Evolutionary conservation across 2,329 filamentous ascomycete genomes (phyloP), one percentile per base, ranked within the genome.

Genomic region (Botrytis elliptica): DNA sequence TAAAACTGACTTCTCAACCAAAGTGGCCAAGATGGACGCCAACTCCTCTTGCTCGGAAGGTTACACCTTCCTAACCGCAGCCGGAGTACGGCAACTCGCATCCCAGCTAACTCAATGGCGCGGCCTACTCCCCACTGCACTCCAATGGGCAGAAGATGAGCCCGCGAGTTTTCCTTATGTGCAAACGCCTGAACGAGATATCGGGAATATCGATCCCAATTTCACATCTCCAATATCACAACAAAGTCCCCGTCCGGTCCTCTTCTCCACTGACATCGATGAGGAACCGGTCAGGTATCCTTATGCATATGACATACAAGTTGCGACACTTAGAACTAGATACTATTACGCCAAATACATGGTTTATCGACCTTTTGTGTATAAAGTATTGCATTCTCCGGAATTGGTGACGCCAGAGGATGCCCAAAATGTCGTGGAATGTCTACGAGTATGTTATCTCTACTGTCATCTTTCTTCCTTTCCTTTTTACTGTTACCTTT

Each of bases 311-410:
- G 88, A 89, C 77, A 82, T 90, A 49, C 86, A 89, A 74, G 84
- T 86, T 12, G 88, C 88, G 2, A 81, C 88, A 18, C 83, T 90
- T 14, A 85, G 88, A 64, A 88, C 87, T 8, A 84, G 87, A 66
- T 90, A 88, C 79, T 89, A 88, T 79, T 88, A 89, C 76, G 85
- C 85, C 36, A 88, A 88, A 73, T 88, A 87, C 77, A 84, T 89
- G 73, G 84, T 89, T 74, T 85, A 89, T 79, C 84, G 87, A 18
- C 88, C 88, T 0, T 90, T 87, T 73, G 78, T 90, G 8, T 90
- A 87, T 82, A 90, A 89, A 77, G 88, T 86, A 1, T 82, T 90
- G 4, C 88, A 90, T 78, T 85, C 86, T 76, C 86, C 88, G 0
- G 86, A 88, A 62, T 81, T 83, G 44, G 83, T 90, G 81, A 86